Conservation (phyloP, 2,329 filamentous ascomycete species). For the Cercospora brassicicola region DNA sequence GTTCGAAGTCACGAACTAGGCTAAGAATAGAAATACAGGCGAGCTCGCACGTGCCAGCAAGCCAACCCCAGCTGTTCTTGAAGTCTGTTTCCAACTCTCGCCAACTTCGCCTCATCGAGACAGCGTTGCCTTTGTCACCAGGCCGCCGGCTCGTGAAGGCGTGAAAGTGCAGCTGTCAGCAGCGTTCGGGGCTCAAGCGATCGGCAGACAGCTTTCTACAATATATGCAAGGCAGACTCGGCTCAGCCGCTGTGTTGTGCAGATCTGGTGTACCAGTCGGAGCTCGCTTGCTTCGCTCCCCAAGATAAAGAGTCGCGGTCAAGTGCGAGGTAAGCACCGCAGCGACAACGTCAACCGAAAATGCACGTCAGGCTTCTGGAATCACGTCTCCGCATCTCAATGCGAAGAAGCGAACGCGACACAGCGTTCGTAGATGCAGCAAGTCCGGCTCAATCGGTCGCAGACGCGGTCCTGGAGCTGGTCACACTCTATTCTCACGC, state of each 20-base stretch:
- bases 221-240: constrained; percentile 3
- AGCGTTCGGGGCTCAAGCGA: background rate
- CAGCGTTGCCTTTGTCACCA: background rate
- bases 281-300: background rate
- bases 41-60: background rate
- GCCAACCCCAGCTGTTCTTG: background rate
- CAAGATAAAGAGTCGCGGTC: constrained; percentile 2
- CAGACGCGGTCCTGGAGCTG: background rate
- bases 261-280: constrained; percentile 3
- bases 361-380: background rate
- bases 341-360: background rate
- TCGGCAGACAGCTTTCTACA: background rate
- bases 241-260: constrained; percentile 2
- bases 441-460: background rate
- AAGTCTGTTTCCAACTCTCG: background rate
- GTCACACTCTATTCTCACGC: background rate
- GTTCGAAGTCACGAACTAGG: background rate
- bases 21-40: background rate
- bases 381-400: background rate
- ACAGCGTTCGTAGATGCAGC: background rate
- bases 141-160: background rate
- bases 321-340: background rate
- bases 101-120: background rate
- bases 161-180: background rate
- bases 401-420: background rate